Percentiles rank a stretch among this genome's conserved stretches.
Evolutionary conservation across 352 stramenopile genomes (phyloP).

Genomic region (Phytophthora sp.): DNA sequence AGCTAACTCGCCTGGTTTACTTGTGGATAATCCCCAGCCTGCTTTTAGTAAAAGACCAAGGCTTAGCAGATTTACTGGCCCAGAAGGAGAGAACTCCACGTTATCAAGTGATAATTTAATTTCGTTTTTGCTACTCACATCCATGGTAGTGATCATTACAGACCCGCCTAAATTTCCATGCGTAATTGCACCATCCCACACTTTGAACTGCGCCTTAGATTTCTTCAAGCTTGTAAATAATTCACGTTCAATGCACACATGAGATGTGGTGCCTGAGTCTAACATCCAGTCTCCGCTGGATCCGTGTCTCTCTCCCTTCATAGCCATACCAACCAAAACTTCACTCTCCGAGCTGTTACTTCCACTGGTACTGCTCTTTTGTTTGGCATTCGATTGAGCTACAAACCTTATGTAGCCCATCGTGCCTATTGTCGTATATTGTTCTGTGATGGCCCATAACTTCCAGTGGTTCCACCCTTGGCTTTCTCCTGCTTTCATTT

Average conservation of each 20-base stretch:
- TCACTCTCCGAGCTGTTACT: constrained; percentile 4
- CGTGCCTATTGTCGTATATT: not conserved
- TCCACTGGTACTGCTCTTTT: not conserved
- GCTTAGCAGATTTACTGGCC: too few relatives aligned
- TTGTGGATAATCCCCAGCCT: too few relatives aligned
- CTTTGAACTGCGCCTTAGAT: too few relatives aligned
- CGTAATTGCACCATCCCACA: too few relatives aligned
- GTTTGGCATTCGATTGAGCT: not conserved
- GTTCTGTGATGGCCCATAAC: not conserved
- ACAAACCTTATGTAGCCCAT: constrained; percentile 9
- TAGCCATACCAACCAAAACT: not conserved
- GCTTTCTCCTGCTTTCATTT: not conserved
- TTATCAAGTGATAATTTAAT: too few relatives aligned
- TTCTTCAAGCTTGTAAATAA: constrained; percentile 3
- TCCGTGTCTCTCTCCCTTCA: not conserved
- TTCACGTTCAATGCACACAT: constrained; percentile 1
- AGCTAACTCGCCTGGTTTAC: too few relatives aligned
- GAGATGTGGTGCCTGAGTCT: constrained; percentile 2
- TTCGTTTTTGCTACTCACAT: too few relatives aligned
- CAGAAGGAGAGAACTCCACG: too few relatives aligned
- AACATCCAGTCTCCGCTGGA: not conserved
- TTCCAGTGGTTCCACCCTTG: not conserved
- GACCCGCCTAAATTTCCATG: too few relatives aligned
- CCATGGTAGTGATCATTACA: too few relatives aligned
- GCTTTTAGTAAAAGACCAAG: too few relatives aligned